Percentiles rank a stretch among this genome's conserved stretches.
phyloP scores from a whole-genome alignment of 2,329 filamentous ascomycete genomes.

The Colletotrichum incanum region DNA sequence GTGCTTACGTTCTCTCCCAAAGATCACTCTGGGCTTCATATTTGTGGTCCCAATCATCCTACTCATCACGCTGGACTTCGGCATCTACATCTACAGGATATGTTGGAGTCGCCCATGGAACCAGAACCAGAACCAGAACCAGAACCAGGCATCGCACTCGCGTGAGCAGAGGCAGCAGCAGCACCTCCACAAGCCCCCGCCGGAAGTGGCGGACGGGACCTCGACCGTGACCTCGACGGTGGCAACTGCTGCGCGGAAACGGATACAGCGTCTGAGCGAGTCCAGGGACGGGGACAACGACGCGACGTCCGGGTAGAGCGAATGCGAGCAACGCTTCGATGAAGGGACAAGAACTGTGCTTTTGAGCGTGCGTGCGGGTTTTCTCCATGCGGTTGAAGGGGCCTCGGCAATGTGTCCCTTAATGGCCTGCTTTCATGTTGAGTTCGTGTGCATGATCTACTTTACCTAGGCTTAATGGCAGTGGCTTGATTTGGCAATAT shows the following conservation, averaged over 20 bases:
- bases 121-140: constrained; percentile 2
- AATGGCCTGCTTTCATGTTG: neutral
- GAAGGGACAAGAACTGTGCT: constrained; percentile 2
- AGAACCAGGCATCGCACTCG: neutral
- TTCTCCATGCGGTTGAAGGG: neutral
- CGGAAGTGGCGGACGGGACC: neutral
- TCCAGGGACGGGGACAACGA: neutral
- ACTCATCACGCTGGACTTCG: constrained; percentile 67
- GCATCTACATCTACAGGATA: constrained; percentile 68
- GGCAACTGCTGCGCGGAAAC: constrained; percentile 15
- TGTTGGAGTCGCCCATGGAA: constrained; percentile 45
- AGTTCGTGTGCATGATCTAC: neutral
- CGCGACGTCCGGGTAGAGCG: constrained; percentile 9
- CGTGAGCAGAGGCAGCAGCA: constrained; percentile 1
- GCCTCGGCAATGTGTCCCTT: neutral
- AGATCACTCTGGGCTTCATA: constrained; percentile 63
- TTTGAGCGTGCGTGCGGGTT: neutral
- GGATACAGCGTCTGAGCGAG: constrained; percentile 18
- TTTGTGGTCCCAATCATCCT: constrained; percentile 63
- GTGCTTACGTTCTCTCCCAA: constrained; percentile 20
- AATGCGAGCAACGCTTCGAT: neutral
- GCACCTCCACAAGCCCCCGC: constrained; percentile 8
- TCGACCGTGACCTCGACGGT: neutral
- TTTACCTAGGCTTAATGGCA: neutral
- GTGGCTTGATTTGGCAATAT: neutral